Conservation (phyloP, 2,329 filamentous ascomycete genomes). For the Teratosphaeriaceae sp. region DNA sequence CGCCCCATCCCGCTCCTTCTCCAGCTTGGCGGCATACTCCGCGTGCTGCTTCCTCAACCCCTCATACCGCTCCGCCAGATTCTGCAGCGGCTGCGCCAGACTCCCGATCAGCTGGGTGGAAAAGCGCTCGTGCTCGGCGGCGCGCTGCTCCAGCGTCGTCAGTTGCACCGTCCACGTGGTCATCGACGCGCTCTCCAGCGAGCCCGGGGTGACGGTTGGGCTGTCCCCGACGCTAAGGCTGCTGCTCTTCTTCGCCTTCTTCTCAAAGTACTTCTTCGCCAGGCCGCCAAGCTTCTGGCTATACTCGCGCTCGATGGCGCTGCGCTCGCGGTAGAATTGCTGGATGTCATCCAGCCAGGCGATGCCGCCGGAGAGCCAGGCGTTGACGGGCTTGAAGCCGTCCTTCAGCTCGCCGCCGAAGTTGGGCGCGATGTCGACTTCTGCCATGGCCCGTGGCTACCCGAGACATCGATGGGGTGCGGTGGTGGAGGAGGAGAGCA, state of each 20-base stretch:
- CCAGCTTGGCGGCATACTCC: conserved; percentile 81
- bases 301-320: conserved; percentile 94
- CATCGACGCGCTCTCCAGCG: conserved; percentile 89
- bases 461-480: conserved; percentile 6
- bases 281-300: conserved; percentile 77
- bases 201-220: conserved; percentile 87
- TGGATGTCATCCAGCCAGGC: conserved; percentile 95
- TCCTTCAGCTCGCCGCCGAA: conserved; percentile 97
- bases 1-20: conserved; percentile 78
- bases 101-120: conserved; percentile 69
- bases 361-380: conserved; percentile 84
- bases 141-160: conserved; percentile 78
- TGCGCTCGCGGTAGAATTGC: conserved; percentile 92
- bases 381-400: conserved; percentile 91
- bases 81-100: conserved; percentile 81
- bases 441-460: conserved; percentile 57
- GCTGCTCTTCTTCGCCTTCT: conserved; percentile 86
- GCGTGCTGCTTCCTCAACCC: conserved; percentile 86
- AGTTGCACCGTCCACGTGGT: conserved; percentile 97
- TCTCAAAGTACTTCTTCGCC: conserved; percentile 95
- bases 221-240: conserved; percentile 88
- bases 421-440: conserved; percentile 73
- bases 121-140: conserved; percentile 82
- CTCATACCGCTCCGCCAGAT: conserved; percentile 68
- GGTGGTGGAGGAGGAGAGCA: too few relatives aligned